A percentile compares a stretch with the other conserved stretches of the same genome.
phyloP scores from a whole-genome alignment of 768 basidiomycete genomes.

The Lentinula lateritia region DNA sequence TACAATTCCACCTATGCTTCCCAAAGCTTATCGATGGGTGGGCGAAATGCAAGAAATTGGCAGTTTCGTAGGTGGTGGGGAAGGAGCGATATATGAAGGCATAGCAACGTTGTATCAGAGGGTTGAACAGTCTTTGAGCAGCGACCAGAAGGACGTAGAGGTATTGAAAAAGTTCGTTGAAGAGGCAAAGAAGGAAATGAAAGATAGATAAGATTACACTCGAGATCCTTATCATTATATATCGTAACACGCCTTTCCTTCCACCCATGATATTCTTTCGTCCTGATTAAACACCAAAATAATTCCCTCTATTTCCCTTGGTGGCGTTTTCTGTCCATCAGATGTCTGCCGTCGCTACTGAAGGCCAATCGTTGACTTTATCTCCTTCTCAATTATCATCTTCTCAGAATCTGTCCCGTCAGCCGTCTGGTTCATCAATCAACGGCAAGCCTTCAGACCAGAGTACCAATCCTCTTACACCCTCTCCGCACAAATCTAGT shows the following conservation, averaged over 20 bases:
- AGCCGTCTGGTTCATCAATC: slow-evolving; percentile 1
- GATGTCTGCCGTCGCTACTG: not conserved
- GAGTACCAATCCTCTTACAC: not conserved
- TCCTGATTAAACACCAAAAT: not conserved
- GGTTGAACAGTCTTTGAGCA: slow-evolving; percentile 31
- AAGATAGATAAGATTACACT: slow-evolving; percentile 7
- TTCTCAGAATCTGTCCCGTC: not conserved
- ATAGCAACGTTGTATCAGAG: slow-evolving; percentile 40
- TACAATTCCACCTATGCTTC: slow-evolving; percentile 43
- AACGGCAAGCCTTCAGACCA: not conserved
- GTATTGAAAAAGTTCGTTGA: slow-evolving; percentile 38
- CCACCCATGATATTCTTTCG: not conserved
- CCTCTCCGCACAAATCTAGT: slow-evolving; percentile 15
- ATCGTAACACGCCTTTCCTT: not conserved
- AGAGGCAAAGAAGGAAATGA: slow-evolving; percentile 30
- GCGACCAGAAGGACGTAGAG: slow-evolving; percentile 30
- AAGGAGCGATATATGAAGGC: slow-evolving; percentile 42
- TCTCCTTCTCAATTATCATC: not conserved
- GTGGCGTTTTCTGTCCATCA: slow-evolving; percentile 1
- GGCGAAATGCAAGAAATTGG: slow-evolving; percentile 64
- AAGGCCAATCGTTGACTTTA: not conserved
- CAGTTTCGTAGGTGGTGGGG: slow-evolving; percentile 42
- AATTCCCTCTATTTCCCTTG: not conserved
- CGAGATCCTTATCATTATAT: slow-evolving; percentile 3
- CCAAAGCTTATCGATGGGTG: slow-evolving; percentile 60